Base-by-base conservation (phyloP, 371 early-diverging fungal species). In the Dichotomocladium elegans region DNA sequence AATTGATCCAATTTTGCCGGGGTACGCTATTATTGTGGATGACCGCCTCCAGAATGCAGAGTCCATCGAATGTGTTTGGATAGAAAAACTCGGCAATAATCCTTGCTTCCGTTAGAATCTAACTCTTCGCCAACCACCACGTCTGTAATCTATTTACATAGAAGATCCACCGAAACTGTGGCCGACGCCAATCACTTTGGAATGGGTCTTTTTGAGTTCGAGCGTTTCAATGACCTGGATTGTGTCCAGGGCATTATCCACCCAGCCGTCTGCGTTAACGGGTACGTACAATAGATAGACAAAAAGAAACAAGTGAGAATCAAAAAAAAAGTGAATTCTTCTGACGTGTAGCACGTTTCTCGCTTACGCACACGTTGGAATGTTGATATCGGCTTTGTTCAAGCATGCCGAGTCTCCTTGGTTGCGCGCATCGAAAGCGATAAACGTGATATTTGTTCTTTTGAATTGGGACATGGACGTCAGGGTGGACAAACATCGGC, bases 331-430 rank as follows among this genome's bases (percentile, higher is more conserved):
- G 41, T 66, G 68, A 68, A 68, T 71, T n/a, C 43, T 59, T 1
- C 57, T 49, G 3, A 31, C 21, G n/a, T n/a, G n/a, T n/a, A n/a
- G n/a, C n/a, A n/a, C n/a, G n/a, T n/a, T n/a, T 12, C 15, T 11
- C 21, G 22, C 50, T 67, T 70, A 70, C 37, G n/a, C 19, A 37
- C 37, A 37, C 7, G 5, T 8, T 5, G 9, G 37, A 12, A 15
- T 37, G 14, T 15, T 15, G 37, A 64, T 60, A 11, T 43, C 49
- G 25, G 55, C 68, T 11, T 63, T 57, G 33, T 76, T 76, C 11
- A 68, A n/a, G 2, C 70, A 58, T 15, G 70, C 72, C 11, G 72
- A 72, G 50, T 76, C 76, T 10, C 76, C 76, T 50, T 76, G 76
- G 25, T 56, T 68, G 50, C 74, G 71, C 9, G 68, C 64, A 43